Evolutionary conservation across 768 basidiomycete species (phyloP), one percentile per base, ranked within the genome.

Genomic region (Omphalotus guepiniiformis): DNA sequence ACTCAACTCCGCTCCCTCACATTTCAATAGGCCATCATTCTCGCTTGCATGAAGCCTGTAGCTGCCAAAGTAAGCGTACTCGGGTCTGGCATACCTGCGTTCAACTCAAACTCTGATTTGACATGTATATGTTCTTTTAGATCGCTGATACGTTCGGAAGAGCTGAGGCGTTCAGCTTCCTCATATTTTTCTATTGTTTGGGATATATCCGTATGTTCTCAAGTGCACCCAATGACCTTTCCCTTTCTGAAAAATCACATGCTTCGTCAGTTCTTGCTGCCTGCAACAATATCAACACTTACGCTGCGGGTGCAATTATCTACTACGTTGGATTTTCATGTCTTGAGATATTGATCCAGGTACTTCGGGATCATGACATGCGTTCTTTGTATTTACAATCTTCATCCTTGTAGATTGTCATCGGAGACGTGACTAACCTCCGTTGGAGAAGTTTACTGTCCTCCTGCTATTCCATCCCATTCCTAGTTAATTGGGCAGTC

Each of bases 21-120:
- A n/a, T n/a, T n/a, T n/a, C n/a, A n/a, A n/a, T n/a, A 46, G 44
- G 44, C 44, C 13, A 46, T 46, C 34, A 46, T 46, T 11, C 27
- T 46, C n/a, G 44, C 44, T n/a, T 46, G 44, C 23, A 46, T 46
- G 44, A 78, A 79, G 59, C 79, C 78, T 0, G 62, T 76, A 11
- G 71, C 76, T 51, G 79, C 78, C 5, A 80, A 80, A 57, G 57
- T 78, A 13, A 66, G 76, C 4, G 76, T 78, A 56, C 70, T 75
- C 4, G 58, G 73, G 22, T 78, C 76, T 18, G 68, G 78, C 43
- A 72, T 69, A 8, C 69, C 69, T 34, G 73, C 75, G 1, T 79
- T 67, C 27, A n/a, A n/a, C n/a, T n/a, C n/a, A n/a, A n/a, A n/a
- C n/a, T n/a, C n/a, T n/a, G n/a, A n/a, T n/a, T n/a, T n/a, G n/a